phyloP scores from a whole-genome alignment of 345 rosid species.

The Salix exigua region DNA sequence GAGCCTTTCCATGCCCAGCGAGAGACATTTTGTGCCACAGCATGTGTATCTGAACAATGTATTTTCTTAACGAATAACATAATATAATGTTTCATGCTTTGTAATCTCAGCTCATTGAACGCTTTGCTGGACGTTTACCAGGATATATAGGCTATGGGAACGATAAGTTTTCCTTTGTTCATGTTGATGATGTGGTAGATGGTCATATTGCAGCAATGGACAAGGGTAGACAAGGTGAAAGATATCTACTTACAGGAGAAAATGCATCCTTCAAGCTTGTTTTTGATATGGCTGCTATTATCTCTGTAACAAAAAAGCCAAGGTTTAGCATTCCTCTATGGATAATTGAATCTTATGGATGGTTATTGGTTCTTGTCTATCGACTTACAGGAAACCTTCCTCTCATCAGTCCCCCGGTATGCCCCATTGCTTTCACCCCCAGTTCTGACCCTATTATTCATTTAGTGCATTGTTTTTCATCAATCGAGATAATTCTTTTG shows the following conservation, averaged over 20 bases:
- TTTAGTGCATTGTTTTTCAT: background rate
- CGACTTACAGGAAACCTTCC: slow-evolving; percentile 87
- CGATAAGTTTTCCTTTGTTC: slow-evolving; percentile 69
- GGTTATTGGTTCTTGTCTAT: slow-evolving; percentile 60
- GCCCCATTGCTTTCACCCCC: slow-evolving; percentile 10
- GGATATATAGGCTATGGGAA: slow-evolving; percentile 76
- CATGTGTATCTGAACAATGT: background rate
- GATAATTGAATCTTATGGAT: slow-evolving; percentile 57
- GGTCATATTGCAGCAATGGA: slow-evolving; percentile 77
- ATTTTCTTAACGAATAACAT: background rate
- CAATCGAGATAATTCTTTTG: background rate
- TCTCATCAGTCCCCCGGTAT: slow-evolving; percentile 84
- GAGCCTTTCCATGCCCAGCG: no score
- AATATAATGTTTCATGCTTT: background rate
- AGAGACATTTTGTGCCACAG: no score
- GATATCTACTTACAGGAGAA: slow-evolving; percentile 86
- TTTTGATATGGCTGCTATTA: slow-evolving; percentile 71
- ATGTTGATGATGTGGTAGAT: slow-evolving; percentile 76
- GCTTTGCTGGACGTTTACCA: slow-evolving; percentile 76
- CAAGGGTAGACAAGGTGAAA: slow-evolving; percentile 64
- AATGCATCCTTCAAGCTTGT: slow-evolving; percentile 67
- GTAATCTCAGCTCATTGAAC: slow-evolving; percentile 61
- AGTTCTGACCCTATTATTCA: background rate
- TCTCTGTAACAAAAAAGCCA: slow-evolving; percentile 60
- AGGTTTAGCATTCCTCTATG: slow-evolving; percentile 62